Evolutionary conservation across 768 basidiomycete species (phyloP), one percentile per base, ranked within the genome.

Genomic region (Porpolomopsis calyptriformis): DNA sequence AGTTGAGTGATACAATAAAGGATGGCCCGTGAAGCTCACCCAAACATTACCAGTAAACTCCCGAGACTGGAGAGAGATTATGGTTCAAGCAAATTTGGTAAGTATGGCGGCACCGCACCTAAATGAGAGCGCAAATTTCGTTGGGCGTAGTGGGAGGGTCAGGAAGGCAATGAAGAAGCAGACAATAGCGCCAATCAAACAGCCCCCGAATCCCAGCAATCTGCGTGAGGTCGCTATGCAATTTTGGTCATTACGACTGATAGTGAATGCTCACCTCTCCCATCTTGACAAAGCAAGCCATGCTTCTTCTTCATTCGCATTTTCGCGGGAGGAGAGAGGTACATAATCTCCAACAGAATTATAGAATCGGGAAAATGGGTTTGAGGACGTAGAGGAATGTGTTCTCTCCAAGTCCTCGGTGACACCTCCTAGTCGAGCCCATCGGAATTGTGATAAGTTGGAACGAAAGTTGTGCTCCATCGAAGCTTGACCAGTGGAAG

Each of bases 81-180:
- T 93, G 60, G 96, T 97, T 66, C 97, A 96, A 14, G 85, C 71
- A 12, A 91, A 90, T 43, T 86, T 85, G 27, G 52, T 70, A 70
- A n/a, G 31, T n/a, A 41, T 22, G 16, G 37, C 39, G 9, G 43
- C 14, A 3, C 9, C 22, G 42, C 29, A 49, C 38, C 4, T 40
- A 26, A 47, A 48, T 39, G 24, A 49, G 10, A 49, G 11, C 9
- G 43, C 29, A 12, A 54, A 38, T 26, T 34, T 40, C 34, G 34
- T 47, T 42, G 44, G 46, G 58, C 70, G 51, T 55, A 70, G 66
- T 29, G 67, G 62, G 47, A 70, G 61, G 20, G 27, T 43, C 43
- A 93, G 60, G 66, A 96, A 97, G 12, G 89, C 78, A 33, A 96
- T 81, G 53, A 85, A 80, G 70, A 97, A 96, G 67, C 96, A 99